These are phyloP conservation scores for Pestalotiopsis fici DNA, from an alignment of 2,329 filamentous ascomycete species.

Conservation along the genomic window DNA sequence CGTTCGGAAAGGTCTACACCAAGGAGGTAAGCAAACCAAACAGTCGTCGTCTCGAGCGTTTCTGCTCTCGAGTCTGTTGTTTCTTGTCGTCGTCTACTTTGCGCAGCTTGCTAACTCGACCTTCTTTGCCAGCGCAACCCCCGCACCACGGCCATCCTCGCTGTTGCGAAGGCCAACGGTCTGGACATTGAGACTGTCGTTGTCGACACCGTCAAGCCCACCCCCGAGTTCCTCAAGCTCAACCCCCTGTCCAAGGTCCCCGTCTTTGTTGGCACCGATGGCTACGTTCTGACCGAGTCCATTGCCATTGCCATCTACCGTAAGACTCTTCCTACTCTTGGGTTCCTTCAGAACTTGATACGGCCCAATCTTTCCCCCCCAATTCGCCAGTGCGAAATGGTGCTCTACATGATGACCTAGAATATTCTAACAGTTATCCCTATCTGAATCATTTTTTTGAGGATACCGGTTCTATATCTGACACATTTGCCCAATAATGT, in stretches of 20 bases:
- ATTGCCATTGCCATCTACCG: conserved; percentile 97
- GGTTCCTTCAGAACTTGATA: conserved; percentile 13
- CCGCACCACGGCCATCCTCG: conserved; percentile 85
- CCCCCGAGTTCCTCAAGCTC: conserved; percentile 78
- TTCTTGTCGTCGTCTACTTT: background rate
- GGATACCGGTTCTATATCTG: conserved; percentile 75
- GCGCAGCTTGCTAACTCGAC: conserved; percentile 13
- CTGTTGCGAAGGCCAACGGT: conserved; percentile 96
- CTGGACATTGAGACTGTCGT: conserved; percentile 86
- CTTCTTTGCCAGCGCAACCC: conserved; percentile 56
- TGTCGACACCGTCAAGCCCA: conserved; percentile 65
- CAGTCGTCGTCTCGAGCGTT: background rate
- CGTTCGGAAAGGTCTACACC: conserved; percentile 98
- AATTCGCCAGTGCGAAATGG: conserved; percentile 1
- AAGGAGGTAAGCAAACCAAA: conserved; percentile 60
- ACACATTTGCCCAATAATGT: conserved; percentile 35
- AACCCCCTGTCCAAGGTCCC: conserved; percentile 91
- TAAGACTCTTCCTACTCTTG: conserved; percentile 53
- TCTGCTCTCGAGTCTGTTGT: background rate
- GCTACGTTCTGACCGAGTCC: conserved; percentile 83
- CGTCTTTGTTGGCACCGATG: conserved; percentile 89
- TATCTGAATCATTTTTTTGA: conserved; percentile 81
- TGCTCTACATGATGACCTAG: conserved; percentile 67
- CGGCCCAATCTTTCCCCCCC: background rate
- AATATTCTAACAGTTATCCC: conserved; percentile 93